Evolutionary conservation across 352 stramenopile genomes (phyloP), one percentile per base, ranked within the genome.

Genomic region (Phytophthora sansomeana): DNA sequence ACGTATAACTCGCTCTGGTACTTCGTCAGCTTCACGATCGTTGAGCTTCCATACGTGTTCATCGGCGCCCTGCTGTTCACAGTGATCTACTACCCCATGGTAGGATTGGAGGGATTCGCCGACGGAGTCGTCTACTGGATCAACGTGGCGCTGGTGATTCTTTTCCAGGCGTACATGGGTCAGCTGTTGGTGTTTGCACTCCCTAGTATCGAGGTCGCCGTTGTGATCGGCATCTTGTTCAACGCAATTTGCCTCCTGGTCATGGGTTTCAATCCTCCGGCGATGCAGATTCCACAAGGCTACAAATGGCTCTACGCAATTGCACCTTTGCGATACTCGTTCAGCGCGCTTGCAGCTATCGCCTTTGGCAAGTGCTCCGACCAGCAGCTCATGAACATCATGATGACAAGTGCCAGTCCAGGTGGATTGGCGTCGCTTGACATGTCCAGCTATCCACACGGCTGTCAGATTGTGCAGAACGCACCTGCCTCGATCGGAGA

Each of bases 1-100:
- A 97, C 95, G 63, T 98, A 98, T 62, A 78, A 84, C 47, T 56
- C 80, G 19, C 61, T 75, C n/a, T 81, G 85, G 51, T 93, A 97
- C 57, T 80, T 80, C 28, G 35, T 96, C 36, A 67, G 57, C 47
- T 74, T 70, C 49, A 69, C 63, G 6, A 35, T 74, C 13, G 63
- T 77, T n/a, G 56, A 78, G 42, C 49, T 78, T 5, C 68, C 69
- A 36, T 77, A 76, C 58, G 63, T 64, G 35, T 48, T 77, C 35
- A 39, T 63, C 24, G 59, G 62, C 29, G 58, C 53, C n/a, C 24
- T 63, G 46, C 36, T 77, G 6, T 73, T 77, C 54, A 68, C 62
- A 41, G 49, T 66, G 19, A 58, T 77, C 21, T 77, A 70, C 62
- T 87, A 71, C 58, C 75, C 73, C 13, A 79, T 85, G 62, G 78